Conservation (phyloP, 2,329 filamentous ascomycete species). For the Epichloe baconii region DNA sequence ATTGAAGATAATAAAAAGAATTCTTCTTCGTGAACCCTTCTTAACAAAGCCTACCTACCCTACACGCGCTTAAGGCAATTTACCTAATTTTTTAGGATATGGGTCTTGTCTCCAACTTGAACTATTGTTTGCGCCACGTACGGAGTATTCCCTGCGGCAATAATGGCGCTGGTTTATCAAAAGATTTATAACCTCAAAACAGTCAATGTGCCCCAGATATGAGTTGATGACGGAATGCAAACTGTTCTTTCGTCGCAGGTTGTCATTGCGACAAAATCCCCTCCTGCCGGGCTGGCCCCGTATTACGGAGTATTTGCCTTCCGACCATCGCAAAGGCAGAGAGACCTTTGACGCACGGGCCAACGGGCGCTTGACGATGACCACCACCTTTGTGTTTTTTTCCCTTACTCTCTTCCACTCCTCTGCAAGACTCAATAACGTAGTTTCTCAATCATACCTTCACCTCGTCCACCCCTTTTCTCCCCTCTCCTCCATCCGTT, state of each 20-base stretch:
- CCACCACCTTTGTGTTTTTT: conserved; percentile 7
- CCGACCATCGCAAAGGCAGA: conserved; percentile 5
- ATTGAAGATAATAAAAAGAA: no score
- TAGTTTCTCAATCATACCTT: conserved; percentile 4
- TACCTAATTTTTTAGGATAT: no score
- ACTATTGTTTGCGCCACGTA: no score
- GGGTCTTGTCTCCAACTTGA: no score
- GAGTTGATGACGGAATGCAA: no score
- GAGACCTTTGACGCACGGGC: conserved; percentile 6
- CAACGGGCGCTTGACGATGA: conserved; percentile 9
- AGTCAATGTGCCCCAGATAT: no score
- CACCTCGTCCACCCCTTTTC: conserved; percentile 4
- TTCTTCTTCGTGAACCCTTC: no score
- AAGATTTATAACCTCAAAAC: no score
- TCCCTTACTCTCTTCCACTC: conserved; percentile 6
- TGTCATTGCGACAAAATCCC: neutral
- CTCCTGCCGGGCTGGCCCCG: neutral
- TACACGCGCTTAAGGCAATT: no score
- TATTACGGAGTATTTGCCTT: neutral
- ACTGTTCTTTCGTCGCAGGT: neutral
- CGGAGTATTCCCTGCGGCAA: no score
- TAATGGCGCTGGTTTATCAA: no score
- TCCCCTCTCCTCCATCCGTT: conserved; percentile 5
- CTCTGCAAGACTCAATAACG: conserved; percentile 1
- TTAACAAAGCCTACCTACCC: no score